Evolutionary conservation across 257 asterid species (phyloP).

Genomic region (Craterostigma plantagineum): DNA sequence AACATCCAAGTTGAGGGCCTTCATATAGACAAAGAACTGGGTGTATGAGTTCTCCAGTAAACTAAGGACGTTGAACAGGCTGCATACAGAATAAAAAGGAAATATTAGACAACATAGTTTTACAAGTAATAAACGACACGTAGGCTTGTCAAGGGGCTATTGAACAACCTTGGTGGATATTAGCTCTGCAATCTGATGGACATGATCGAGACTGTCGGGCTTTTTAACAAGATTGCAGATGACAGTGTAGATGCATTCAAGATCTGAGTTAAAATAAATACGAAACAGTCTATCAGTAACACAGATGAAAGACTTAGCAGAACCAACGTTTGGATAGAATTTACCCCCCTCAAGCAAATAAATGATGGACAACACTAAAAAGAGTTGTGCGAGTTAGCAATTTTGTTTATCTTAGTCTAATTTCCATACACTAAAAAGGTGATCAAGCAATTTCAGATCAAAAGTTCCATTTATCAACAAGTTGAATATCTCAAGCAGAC

Average conservation of each 20-base stretch:
- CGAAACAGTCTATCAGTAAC: too few species aligned
- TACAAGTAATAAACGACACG: constrained; percentile 24
- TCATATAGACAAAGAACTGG: constrained; percentile 74
- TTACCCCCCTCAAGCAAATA: too few species aligned
- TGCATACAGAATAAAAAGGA: constrained; percentile 11
- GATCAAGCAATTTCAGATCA: too few species aligned
- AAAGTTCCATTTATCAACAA: too few species aligned
- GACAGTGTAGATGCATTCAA: constrained; percentile 72
- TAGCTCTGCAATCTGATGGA: constrained; percentile 64
- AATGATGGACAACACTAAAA: too few species aligned
- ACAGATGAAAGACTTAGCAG: too few species aligned
- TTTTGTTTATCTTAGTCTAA: too few species aligned
- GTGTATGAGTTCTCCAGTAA: constrained; percentile 79
- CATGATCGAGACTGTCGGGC: constrained; percentile 59
- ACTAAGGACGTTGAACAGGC: constrained; percentile 84
- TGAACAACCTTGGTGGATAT: constrained; percentile 58
- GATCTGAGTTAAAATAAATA: constrained; percentile 30
- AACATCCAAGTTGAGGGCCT: constrained; percentile 66
- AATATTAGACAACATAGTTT: neutral
- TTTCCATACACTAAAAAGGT: too few species aligned
- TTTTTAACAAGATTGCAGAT: constrained; percentile 80
- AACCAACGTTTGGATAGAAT: too few species aligned
- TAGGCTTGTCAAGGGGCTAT: constrained; percentile 65
- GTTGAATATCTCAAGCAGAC: too few species aligned
- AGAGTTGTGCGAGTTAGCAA: too few species aligned